Evolutionary conservation across 2,329 filamentous ascomycete genomes (phyloP).

Genomic region (Dactylellina sp.): DNA sequence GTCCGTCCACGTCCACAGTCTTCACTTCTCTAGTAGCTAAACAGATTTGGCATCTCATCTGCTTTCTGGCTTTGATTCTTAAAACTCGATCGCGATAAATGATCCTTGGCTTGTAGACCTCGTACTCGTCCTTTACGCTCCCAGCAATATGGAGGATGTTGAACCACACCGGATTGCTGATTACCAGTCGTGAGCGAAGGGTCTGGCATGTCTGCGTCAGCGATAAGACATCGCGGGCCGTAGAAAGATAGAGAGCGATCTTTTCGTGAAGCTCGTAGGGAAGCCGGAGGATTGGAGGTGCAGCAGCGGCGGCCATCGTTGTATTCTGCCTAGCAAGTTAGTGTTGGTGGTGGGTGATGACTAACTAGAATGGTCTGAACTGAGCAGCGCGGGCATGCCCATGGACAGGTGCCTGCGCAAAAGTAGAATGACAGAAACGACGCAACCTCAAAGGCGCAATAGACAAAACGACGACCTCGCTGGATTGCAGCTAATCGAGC

Average conservation of each 20-base stretch:
- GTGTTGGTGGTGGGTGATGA: not conserved
- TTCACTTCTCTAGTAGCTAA: not conserved
- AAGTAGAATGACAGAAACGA: too few relatives aligned
- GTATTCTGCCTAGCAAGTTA: not conserved
- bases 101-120: conserved; percentile 9
- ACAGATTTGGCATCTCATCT: conserved; percentile 38
- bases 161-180: conserved; percentile 35
- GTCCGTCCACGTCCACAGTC: conserved; percentile 26
- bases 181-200: not conserved
- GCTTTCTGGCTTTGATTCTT: conserved; percentile 18
- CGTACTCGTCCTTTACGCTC: conserved; percentile 21
- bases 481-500: too few relatives aligned
- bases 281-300: conserved; percentile 14
- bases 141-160: conserved; percentile 18
- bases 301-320: not conserved
- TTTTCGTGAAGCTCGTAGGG: conserved; percentile 42
- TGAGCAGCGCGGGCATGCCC: too few relatives aligned
- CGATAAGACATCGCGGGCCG: conserved; percentile 1
- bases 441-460: too few relatives aligned
- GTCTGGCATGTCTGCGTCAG: conserved; percentile 1
- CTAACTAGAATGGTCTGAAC: not conserved
- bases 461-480: too few relatives aligned
- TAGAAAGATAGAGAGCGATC: conserved; percentile 19
- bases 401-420: too few relatives aligned
- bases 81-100: conserved; percentile 17